A percentile compares a stretch with the other conserved stretches of the same genome.
phyloP scores from a whole-genome alignment of 352 stramenopile species.

The Globisporangium apiculatum region DNA sequence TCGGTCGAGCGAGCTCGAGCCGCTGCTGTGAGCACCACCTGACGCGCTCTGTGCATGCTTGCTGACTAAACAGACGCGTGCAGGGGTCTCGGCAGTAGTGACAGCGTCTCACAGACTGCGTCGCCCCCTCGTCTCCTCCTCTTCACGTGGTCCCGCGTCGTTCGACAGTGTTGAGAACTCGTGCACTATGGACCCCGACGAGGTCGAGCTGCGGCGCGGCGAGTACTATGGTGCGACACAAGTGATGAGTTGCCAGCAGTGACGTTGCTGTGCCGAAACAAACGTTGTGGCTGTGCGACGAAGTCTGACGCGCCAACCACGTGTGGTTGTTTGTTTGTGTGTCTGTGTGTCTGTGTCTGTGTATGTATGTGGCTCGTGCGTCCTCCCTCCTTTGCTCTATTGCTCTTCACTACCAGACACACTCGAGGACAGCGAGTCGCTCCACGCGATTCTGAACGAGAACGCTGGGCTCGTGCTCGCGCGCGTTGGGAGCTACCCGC shows the following conservation, averaged over 20 bases:
- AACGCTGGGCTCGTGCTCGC: conserved; percentile 72
- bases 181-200: conserved; percentile 7
- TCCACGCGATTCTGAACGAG: conserved; percentile 69
- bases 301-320: neutral
- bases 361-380: too few relatives aligned
- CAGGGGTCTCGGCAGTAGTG: neutral
- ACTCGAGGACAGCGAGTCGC: conserved; percentile 46
- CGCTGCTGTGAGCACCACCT: neutral
- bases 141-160: neutral
- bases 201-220: conserved; percentile 3
- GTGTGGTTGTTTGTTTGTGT: neutral
- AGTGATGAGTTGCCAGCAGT: neutral
- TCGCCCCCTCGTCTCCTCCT: neutral
- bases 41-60: neutral
- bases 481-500: conserved; percentile 70
- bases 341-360: too few relatives aligned
- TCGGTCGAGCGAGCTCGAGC: neutral
- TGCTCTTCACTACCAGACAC: conserved; percentile 28
- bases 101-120: neutral
- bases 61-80: neutral
- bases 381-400: neutral
- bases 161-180: conserved; percentile 5
- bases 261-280: neutral
- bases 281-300: neutral
- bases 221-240: conserved; percentile 5